Evolutionary conservation across 768 basidiomycete species (phyloP).

Genomic region (Amanita pseudoporphyria): DNA sequence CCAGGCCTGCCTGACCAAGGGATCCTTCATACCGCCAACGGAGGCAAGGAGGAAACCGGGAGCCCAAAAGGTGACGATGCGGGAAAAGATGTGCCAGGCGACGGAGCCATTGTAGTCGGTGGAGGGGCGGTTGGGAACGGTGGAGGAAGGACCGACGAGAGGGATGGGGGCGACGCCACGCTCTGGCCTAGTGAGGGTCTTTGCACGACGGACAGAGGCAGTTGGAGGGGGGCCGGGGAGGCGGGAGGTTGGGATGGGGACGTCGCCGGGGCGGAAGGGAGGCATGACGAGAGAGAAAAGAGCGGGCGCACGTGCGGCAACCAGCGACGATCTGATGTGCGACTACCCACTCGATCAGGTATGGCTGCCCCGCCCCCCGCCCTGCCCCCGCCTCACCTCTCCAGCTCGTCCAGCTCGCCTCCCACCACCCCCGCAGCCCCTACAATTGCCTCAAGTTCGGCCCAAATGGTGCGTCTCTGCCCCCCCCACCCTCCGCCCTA

Average conservation of each 20-base stretch:
- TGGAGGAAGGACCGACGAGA: slow-evolving; percentile 58
- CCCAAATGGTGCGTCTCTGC: slow-evolving; percentile 20
- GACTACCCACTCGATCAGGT: not conserved
- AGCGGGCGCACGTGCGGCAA: not conserved
- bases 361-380: not conserved
- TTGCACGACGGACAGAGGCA: slow-evolving; percentile 72
- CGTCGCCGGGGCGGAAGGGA: slow-evolving; percentile 51
- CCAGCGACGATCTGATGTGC: not conserved
- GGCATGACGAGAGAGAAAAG: slow-evolving; percentile 25
- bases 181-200: slow-evolving; percentile 95
- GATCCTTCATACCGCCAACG: slow-evolving; percentile 75
- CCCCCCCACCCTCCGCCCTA: not conserved
- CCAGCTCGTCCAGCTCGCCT: slow-evolving; percentile 50
- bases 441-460: slow-evolving; percentile 68
- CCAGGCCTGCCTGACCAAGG: slow-evolving; percentile 81
- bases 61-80: slow-evolving; percentile 84
- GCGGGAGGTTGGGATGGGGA: slow-evolving; percentile 60
- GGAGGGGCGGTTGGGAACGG: slow-evolving; percentile 18
- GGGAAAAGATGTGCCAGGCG: slow-evolving; percentile 77
- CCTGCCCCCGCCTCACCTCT: slow-evolving; percentile 6
- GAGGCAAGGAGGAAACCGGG: slow-evolving; percentile 67
- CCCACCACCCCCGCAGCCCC: slow-evolving; percentile 65
- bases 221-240: slow-evolving; percentile 43
- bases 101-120: slow-evolving; percentile 36
- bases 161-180: slow-evolving; percentile 89